Percentiles rank a stretch among this genome's conserved stretches.
Evolutionary conservation across 2,329 filamentous ascomycete genomes (phyloP).

Genomic region (Fusarium incarnatum): DNA sequence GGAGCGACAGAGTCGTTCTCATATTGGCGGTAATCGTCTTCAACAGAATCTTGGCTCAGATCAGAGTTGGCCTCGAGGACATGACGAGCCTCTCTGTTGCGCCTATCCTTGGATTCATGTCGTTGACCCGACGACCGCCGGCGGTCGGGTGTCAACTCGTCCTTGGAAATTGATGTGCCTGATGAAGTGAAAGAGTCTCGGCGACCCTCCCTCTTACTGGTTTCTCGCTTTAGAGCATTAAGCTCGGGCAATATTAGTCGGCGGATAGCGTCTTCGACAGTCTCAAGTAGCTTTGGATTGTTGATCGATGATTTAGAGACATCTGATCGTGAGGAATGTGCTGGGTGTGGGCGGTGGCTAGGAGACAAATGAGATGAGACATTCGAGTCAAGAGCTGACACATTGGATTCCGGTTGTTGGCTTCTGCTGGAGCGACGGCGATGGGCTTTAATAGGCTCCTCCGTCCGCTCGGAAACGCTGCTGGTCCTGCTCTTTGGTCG

Average conservation of each 20-base stretch:
- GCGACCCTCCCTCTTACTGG: conserved; percentile 79
- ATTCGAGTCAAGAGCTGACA: conserved; percentile 67
- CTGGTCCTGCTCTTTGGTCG: conserved; percentile 62
- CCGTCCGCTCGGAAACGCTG: conserved; percentile 61
- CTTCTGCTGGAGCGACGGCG: conserved; percentile 64
- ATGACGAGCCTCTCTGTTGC: conserved; percentile 66
- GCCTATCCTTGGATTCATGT: conserved; percentile 58
- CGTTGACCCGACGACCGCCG: conserved; percentile 71
- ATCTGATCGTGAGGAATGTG: conserved; percentile 63
- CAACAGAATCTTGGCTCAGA: conserved; percentile 61
- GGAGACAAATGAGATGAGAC: conserved; percentile 63
- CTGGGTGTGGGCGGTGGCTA: conserved; percentile 67
- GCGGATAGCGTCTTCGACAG: conserved; percentile 92
- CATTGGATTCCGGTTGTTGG: conserved; percentile 61
- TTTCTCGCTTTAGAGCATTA: conserved; percentile 89
- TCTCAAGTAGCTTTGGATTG: conserved; percentile 90
- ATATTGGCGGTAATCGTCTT: conserved; percentile 50
- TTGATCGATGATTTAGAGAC: conserved; percentile 81
- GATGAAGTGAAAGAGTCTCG: conserved; percentile 73
- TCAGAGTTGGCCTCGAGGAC: conserved; percentile 64
- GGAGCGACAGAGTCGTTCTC: conserved; percentile 60
- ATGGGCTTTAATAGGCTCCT: conserved; percentile 60
- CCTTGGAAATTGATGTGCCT: conserved; percentile 64
- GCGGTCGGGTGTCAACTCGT: conserved; percentile 69
- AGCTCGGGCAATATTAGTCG: conserved; percentile 91